Conservation (phyloP, 495 filamentous ascomycete genomes). For the Hypoxylon intermedium region DNA sequence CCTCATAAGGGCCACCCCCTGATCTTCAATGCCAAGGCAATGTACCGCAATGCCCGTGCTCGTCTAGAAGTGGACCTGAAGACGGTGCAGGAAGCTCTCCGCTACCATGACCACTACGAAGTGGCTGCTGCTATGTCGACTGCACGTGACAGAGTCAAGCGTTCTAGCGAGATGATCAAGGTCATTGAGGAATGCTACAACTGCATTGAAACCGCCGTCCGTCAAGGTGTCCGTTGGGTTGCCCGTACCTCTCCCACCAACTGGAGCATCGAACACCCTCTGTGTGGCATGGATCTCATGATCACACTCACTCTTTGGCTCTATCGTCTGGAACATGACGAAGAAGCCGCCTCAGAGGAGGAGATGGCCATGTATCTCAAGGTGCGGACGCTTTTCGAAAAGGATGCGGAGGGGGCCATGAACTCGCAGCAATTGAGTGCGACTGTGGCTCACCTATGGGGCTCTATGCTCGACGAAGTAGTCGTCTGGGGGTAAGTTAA, state of each 20-base stretch:
- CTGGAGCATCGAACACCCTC: constrained; percentile 98
- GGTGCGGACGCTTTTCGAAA: constrained; percentile 89
- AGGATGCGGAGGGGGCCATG: constrained; percentile 79
- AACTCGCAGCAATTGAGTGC: constrained; percentile 81
- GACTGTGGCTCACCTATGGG: constrained; percentile 93
- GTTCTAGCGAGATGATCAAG: constrained; percentile 96
- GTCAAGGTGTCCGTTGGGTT: constrained; percentile 97
- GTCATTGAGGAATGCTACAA: constrained; percentile 98
- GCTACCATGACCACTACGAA: constrained; percentile 96
- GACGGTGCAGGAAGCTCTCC: constrained; percentile 92
- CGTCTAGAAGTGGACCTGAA: constrained; percentile 95
- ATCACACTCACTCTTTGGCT: constrained; percentile 98
- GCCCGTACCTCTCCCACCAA: constrained; percentile 95
- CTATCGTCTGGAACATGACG: constrained; percentile 98
- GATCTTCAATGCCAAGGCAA: constrained; percentile 98
- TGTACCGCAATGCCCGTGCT: constrained; percentile 92
- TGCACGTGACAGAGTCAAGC: constrained; percentile 89
- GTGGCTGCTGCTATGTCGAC: constrained; percentile 96
- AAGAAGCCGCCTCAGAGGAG: constrained; percentile 89
- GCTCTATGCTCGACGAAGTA: constrained; percentile 97
- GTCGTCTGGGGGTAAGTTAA: constrained; percentile 89
- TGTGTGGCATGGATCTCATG: constrained; percentile 97
- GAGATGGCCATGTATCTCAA: constrained; percentile 95
- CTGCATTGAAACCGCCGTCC: constrained; percentile 94
- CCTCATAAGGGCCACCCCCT: constrained; percentile 97